Conservation (phyloP, 1,139 yeast species). For the Sugiyamaella sp. region DNA sequence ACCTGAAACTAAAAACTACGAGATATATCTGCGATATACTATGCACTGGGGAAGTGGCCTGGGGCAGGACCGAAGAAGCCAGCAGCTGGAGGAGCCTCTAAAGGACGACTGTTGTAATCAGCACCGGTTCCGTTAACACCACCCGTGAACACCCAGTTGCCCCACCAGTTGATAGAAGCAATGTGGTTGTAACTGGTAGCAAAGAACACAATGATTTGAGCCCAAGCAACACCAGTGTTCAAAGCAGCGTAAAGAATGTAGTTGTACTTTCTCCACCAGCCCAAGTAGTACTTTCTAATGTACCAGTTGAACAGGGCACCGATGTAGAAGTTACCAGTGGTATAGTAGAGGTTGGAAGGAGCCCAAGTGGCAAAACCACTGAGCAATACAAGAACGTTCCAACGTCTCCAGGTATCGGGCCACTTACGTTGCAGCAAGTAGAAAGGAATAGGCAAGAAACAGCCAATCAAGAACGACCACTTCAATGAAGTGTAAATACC, state of each 20-base stretch:
- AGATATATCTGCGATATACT: background rate
- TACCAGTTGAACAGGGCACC: conserved; percentile 56
- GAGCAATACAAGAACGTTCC: conserved; percentile 18
- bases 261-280: conserved; percentile 53
- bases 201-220: conserved; percentile 51
- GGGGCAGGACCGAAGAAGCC: conserved; percentile 48
- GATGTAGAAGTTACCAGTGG: conserved; percentile 53
- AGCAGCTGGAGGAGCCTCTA: conserved; percentile 46
- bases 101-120: conserved; percentile 42
- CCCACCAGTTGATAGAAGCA: conserved; percentile 59
- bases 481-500: conserved; percentile 46
- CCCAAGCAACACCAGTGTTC: conserved; percentile 52
- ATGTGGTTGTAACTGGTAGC: conserved; percentile 52
- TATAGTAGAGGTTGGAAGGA: conserved; percentile 57
- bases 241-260: conserved; percentile 58
- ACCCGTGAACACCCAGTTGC: conserved; percentile 49
- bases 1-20: background rate
- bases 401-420: conserved; percentile 43
- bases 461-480: conserved; percentile 46
- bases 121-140: conserved; percentile 47
- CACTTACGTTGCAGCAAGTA: conserved; percentile 43
- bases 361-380: conserved; percentile 44
- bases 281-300: conserved; percentile 52
- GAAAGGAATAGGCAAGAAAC: conserved; percentile 48
- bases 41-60: conserved; percentile 40